A percentile compares a stretch with the other conserved stretches of the same genome.
These are phyloP conservation scores for Globisporangium paroecandrum DNA, from an alignment of 352 stramenopile genomes.

Conservation along the genomic window DNA sequence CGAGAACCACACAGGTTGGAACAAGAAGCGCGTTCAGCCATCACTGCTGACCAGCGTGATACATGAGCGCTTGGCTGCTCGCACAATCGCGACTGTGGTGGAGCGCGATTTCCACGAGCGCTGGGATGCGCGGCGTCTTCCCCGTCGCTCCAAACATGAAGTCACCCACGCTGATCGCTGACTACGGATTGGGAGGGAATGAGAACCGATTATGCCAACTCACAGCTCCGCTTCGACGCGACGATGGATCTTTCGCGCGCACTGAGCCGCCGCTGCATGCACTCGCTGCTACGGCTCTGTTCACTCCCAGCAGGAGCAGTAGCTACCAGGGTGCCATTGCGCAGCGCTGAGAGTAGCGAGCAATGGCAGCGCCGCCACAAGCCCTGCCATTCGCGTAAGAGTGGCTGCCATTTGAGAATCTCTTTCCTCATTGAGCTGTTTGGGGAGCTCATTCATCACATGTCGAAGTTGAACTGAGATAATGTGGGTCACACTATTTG, in stretches of 20 bases:
- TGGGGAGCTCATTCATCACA: too few species aligned
- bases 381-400: slow-evolving; percentile 16
- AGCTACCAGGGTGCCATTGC: slow-evolving; percentile 2
- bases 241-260: slow-evolving; percentile 33
- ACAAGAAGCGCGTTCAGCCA: too few species aligned
- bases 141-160: slow-evolving; percentile 66
- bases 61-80: slow-evolving; percentile 25
- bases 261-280: slow-evolving; percentile 33
- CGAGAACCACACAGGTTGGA: too few species aligned
- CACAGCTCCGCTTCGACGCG: slow-evolving; percentile 27
- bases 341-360: slow-evolving; percentile 28
- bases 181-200: slow-evolving; percentile 27
- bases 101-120: slow-evolving; percentile 32
- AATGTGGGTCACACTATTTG: neutral
- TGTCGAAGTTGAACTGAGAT: neutral
- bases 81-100: neutral
- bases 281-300: neutral
- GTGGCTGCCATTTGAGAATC: neutral
- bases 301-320: too few species aligned
- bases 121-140: slow-evolving; percentile 60
- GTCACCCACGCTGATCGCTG: slow-evolving; percentile 62
- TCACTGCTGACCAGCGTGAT: slow-evolving; percentile 21
- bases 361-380: slow-evolving; percentile 23
- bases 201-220: slow-evolving; percentile 19
- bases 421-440: neutral